These are phyloP conservation scores for Pseudomicrostroma phylloplanum DNA, from an alignment of 1,284 basidiomycete species.

Conservation along the genomic window DNA sequence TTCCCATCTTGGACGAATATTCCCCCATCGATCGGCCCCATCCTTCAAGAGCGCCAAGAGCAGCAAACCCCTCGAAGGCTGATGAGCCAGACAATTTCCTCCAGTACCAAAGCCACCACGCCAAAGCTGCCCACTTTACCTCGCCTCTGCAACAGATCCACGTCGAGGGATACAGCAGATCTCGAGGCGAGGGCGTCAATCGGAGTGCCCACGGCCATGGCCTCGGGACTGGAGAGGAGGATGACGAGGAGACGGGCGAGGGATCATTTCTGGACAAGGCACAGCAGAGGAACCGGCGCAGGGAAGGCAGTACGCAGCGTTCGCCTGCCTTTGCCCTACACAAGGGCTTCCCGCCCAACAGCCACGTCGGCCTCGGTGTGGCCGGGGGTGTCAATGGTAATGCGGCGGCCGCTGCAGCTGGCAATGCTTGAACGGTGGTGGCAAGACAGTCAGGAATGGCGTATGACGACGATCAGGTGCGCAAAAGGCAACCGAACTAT, in stretches of 20 bases:
- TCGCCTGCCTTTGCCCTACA: conserved; percentile 30
- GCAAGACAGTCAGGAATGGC: too few relatives aligned
- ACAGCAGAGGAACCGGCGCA: not conserved
- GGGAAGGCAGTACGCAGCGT: conserved; percentile 6
- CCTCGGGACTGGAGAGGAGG: not conserved
- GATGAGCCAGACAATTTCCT: not conserved
- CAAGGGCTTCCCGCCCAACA: conserved; percentile 28
- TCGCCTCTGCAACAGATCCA: too few relatives aligned
- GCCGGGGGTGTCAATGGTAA: not conserved
- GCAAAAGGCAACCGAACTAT: too few relatives aligned
- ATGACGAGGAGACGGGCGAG: not conserved
- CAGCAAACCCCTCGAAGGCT: not conserved
- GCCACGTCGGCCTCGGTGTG: conserved; percentile 6
- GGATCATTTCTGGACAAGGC: not conserved
- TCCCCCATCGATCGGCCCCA: conserved; percentile 4
- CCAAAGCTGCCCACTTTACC: too few relatives aligned
- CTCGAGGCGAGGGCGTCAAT: not conserved
- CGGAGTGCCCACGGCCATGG: not conserved
- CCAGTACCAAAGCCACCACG: not conserved
- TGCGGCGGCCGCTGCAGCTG: too few relatives aligned
- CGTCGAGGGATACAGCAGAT: not conserved
- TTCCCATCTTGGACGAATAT: conserved; percentile 84
- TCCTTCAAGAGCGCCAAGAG: not conserved
- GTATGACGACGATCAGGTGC: too few relatives aligned
- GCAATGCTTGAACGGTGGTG: too few relatives aligned